Evolutionary conservation across 306 rosid genomes (phyloP).

Genomic region (Cicer bijugum): DNA sequence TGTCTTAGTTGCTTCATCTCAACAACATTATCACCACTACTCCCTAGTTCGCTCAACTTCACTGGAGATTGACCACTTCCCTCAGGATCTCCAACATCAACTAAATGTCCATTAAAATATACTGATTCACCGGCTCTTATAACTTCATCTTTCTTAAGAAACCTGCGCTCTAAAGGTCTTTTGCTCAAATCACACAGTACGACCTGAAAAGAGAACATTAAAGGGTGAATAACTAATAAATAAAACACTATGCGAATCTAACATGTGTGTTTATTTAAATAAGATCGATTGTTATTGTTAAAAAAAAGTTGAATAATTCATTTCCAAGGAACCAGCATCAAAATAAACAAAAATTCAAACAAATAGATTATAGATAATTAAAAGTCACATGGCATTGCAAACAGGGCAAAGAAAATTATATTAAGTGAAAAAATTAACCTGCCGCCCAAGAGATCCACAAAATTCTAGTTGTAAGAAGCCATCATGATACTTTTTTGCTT

Average conservation of each 20-base stretch:
- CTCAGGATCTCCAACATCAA: conserved; percentile 67
- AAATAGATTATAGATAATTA: conserved; percentile 9
- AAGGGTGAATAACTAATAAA: conserved; percentile 23
- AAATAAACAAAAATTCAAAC: conserved; percentile 37
- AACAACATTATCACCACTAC: conserved; percentile 30
- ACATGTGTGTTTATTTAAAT: not conserved
- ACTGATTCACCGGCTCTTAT: conserved; percentile 60
- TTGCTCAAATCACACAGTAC: conserved; percentile 65
- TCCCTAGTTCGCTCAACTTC: conserved; percentile 46
- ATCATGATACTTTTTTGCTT: conserved; percentile 72
- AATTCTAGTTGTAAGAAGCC: conserved; percentile 62
- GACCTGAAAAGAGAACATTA: conserved; percentile 52
- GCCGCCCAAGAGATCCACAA: conserved; percentile 63
- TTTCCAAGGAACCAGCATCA: conserved; percentile 25
- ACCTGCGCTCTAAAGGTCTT: conserved; percentile 62
- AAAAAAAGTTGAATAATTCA: conserved; percentile 16
- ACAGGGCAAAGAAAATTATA: conserved; percentile 30
- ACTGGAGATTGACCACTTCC: conserved; percentile 48
- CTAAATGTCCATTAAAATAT: conserved; percentile 66
- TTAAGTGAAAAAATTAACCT: conserved; percentile 54
- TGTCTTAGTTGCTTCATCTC: conserved; percentile 47
- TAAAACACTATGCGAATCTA: conserved; percentile 14
- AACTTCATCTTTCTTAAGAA: conserved; percentile 65
- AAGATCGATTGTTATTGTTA: not conserved
- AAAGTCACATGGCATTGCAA: conserved; percentile 11